Evolutionary conservation across 768 basidiomycete species (phyloP).

Genomic region (Serendipita sp.): DNA sequence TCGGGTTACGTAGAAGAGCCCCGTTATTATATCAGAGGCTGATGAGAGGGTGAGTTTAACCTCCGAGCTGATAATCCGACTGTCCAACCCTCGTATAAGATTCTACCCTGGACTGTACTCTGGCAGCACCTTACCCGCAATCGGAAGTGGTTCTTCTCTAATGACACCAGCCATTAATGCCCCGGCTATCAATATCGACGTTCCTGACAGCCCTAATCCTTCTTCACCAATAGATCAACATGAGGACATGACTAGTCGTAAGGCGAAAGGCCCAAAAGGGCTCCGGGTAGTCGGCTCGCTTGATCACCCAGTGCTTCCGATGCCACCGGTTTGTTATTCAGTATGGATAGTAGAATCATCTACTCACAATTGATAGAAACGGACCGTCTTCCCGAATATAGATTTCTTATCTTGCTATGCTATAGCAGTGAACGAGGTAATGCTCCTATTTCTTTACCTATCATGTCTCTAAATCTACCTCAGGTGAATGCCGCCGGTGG

Average conservation of each 20-base stretch:
- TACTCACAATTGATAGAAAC: neutral
- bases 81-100: constrained; percentile 15
- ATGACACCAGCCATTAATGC: constrained; percentile 14
- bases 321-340: constrained; percentile 51
- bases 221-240: neutral
- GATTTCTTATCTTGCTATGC: constrained; percentile 91
- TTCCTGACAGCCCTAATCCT: neutral
- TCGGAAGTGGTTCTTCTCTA: constrained; percentile 17
- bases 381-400: constrained; percentile 32
- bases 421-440: constrained; percentile 72
- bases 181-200: constrained; percentile 13
- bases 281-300: constrained; percentile 53
- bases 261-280: constrained; percentile 14
- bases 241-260: neutral
- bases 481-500: constrained; percentile 79
- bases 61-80: neutral
- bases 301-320: constrained; percentile 62
- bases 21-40: constrained; percentile 79
- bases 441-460: neutral
- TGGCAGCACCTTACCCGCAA: constrained; percentile 19
- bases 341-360: neutral
- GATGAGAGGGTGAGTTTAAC: constrained; percentile 59
- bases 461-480: neutral
- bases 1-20: constrained; percentile 64
- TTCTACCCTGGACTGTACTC: constrained; percentile 33